A percentile compares a stretch with the other conserved stretches of the same genome.
Evolutionary conservation across 139 green algal genomes (phyloP).

Genomic region (Coccomyxa sp.): DNA sequence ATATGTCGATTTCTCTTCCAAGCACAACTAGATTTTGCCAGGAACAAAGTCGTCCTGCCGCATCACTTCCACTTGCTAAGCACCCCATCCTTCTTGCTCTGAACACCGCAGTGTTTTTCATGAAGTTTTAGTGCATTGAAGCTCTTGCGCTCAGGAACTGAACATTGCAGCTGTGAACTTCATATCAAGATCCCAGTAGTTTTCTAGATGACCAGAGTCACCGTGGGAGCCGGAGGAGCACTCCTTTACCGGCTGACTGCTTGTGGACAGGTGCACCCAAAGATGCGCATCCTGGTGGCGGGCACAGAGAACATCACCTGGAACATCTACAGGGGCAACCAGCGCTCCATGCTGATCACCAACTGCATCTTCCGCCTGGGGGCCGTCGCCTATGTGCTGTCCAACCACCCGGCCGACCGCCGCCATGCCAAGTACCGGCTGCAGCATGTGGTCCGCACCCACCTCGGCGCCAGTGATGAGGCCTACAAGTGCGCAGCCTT

Average conservation of each 20-base stretch:
- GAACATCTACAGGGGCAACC: constrained; percentile 35
- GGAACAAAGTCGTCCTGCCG: not conserved
- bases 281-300: constrained; percentile 7
- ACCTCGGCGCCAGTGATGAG: constrained; percentile 18
- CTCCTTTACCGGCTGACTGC: not conserved
- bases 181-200: not conserved
- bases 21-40: not conserved
- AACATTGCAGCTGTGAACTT: not conserved
- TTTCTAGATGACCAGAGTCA: not conserved
- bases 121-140: not conserved
- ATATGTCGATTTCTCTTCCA: not conserved
- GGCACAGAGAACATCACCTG: constrained; percentile 9
- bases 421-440: constrained; percentile 29
- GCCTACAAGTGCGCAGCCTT: constrained; percentile 12
- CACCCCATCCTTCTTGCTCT: not conserved
- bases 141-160: not conserved
- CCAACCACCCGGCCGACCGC: constrained; percentile 5
- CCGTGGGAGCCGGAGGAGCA: not conserved
- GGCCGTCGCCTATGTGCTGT: constrained; percentile 18
- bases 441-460: constrained; percentile 23
- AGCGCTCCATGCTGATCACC: constrained; percentile 39
- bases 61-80: not conserved
- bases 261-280: not conserved
- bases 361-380: constrained; percentile 35
- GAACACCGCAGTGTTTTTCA: not conserved